Evolutionary conservation across 371 early-diverging fungal species (phyloP).

Genomic region (Choanephora cucurbitarum): DNA sequence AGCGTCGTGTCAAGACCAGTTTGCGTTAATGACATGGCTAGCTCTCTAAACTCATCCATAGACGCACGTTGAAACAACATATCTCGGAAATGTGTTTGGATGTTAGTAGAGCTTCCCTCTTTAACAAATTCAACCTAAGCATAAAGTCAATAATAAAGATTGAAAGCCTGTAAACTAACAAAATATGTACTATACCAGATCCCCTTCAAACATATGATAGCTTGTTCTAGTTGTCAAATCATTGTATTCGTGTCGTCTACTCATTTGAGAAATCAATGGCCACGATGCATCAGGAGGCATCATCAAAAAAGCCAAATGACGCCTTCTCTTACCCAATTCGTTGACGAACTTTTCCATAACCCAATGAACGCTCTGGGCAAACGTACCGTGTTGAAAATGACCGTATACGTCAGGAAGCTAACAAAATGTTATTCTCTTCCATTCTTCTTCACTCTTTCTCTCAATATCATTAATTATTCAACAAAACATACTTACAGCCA

Average conservation of each 20-base stretch:
- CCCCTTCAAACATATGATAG: slow-evolving; percentile 61
- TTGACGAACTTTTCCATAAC: slow-evolving; percentile 66
- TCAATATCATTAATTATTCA: too few species aligned
- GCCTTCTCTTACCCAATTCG: slow-evolving; percentile 58
- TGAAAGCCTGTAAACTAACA: not conserved
- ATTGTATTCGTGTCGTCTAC: slow-evolving; percentile 74
- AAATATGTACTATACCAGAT: slow-evolving; percentile 34
- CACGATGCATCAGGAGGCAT: slow-evolving; percentile 80
- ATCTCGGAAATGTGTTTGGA: slow-evolving; percentile 64
- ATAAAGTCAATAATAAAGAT: not conserved
- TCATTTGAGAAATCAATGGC: slow-evolving; percentile 79
- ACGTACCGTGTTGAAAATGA: slow-evolving; percentile 46
- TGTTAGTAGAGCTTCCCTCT: slow-evolving; percentile 60
- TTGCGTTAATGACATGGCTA: slow-evolving; percentile 47
- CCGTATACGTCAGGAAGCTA: slow-evolving; percentile 56
- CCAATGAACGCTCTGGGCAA: slow-evolving; percentile 65
- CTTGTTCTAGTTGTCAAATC: slow-evolving; percentile 64
- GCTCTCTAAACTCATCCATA: slow-evolving; percentile 69
- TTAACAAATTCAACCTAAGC: slow-evolving; percentile 62
- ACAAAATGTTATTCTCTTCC: not conserved
- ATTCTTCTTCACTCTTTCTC: too few species aligned
- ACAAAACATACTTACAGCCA: slow-evolving; percentile 32
- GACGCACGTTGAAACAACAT: slow-evolving; percentile 77
- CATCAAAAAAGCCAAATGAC: slow-evolving; percentile 58
- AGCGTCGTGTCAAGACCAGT: slow-evolving; percentile 52